phyloP scores from a whole-genome alignment of 2,329 filamentous ascomycete species.

The Cladosporium austrohemisphaericum region DNA sequence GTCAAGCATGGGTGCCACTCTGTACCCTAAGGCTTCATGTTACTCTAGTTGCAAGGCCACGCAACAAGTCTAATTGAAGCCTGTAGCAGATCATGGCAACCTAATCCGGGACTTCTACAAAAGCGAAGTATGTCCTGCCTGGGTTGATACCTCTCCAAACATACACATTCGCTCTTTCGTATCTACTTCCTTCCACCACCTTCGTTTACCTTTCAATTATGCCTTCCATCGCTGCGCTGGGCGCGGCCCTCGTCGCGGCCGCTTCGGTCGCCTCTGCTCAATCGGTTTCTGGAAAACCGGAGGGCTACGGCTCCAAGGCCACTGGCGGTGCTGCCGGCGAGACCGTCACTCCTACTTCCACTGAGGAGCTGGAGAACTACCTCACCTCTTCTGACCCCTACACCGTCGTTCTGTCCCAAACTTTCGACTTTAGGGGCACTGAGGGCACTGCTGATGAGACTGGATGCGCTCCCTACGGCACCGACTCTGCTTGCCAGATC shows the following conservation, averaged over 20 bases:
- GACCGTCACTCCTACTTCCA: slow-evolving; percentile 34
- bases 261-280: slow-evolving; percentile 5
- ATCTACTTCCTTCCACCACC: not conserved
- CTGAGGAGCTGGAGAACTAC: slow-evolving; percentile 56
- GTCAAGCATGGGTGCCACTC: slow-evolving; percentile 3
- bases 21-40: not conserved
- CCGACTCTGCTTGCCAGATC: slow-evolving; percentile 52
- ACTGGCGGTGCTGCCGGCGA: slow-evolving; percentile 53
- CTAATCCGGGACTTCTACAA: not conserved
- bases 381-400: slow-evolving; percentile 52
- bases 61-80: not conserved
- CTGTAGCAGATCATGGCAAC: slow-evolving; percentile 4
- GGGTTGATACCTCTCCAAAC: not conserved
- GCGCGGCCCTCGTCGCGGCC: slow-evolving; percentile 8
- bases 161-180: slow-evolving; percentile 7
- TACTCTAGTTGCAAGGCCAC: not conserved
- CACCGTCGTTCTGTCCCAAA: slow-evolving; percentile 56
- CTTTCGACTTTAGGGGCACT: slow-evolving; percentile 50
- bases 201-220: not conserved
- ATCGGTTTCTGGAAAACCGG: slow-evolving; percentile 34
- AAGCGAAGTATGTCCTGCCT: not conserved
- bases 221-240: slow-evolving; percentile 15
- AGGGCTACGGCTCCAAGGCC: slow-evolving; percentile 48
- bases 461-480: slow-evolving; percentile 56
- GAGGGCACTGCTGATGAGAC: slow-evolving; percentile 47